Percentiles rank a stretch among this genome's conserved stretches.
Conservation (phyloP, 2,329 filamentous ascomycete genomes). For the Pseudocercospora ulei region DNA sequence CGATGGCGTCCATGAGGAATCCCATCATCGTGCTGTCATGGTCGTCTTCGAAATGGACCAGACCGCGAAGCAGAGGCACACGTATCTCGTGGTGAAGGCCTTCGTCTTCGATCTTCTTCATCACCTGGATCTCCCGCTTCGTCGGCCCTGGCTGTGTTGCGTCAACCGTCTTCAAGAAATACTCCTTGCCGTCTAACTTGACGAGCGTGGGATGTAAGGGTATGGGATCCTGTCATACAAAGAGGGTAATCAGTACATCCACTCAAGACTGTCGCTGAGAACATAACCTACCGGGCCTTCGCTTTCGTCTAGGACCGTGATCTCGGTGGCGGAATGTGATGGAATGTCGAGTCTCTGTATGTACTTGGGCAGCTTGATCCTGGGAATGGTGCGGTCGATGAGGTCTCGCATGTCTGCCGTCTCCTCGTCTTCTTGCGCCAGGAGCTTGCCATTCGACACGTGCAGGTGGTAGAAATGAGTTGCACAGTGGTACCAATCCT, state of each 20-base stretch:
- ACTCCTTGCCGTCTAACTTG: conserved; percentile 16
- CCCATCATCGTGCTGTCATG: conserved; percentile 28
- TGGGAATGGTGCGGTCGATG: conserved; percentile 26
- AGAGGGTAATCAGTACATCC: too few species aligned
- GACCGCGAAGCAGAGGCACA: conserved; percentile 28
- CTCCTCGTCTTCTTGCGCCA: conserved; percentile 25
- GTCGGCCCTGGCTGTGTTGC: conserved; percentile 27
- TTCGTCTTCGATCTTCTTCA: conserved; percentile 27
- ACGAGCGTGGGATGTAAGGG: conserved; percentile 29
- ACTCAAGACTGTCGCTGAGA: not conserved
- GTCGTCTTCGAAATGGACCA: conserved; percentile 25
- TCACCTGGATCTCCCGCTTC: conserved; percentile 32
- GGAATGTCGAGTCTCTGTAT: conserved; percentile 28
- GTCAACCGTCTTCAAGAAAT: conserved; percentile 34
- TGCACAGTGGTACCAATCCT: conserved; percentile 30
- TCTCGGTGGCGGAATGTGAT: conserved; percentile 22
- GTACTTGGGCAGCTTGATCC: conserved; percentile 33
- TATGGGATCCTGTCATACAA: conserved; percentile 20
- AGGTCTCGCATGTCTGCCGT: conserved; percentile 16
- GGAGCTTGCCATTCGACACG: conserved; percentile 23
- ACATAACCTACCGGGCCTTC: not conserved
- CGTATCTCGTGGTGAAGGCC: conserved; percentile 29
- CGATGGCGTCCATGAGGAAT: conserved; percentile 32
- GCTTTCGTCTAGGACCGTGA: conserved; percentile 23
- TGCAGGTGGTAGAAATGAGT: conserved; percentile 30